These are phyloP conservation scores for Candida incommunis DNA, from an alignment of 805 yeast genomes.

Conservation along the genomic window DNA sequence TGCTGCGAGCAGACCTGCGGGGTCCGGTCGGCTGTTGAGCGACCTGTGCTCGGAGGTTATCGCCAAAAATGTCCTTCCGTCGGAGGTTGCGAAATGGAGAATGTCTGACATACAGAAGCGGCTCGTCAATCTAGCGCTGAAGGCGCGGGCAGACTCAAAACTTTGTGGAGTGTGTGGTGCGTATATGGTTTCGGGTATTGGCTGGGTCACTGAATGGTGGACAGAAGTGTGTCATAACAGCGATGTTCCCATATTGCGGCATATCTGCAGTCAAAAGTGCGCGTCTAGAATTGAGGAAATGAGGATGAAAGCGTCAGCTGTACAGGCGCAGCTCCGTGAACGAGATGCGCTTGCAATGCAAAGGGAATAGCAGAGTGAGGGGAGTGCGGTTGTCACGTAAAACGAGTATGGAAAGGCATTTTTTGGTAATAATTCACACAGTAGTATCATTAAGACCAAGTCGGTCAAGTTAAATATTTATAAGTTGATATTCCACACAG, in stretches of 20 bases:
- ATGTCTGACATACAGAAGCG: neutral
- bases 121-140: neutral
- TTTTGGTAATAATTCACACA: too few species aligned
- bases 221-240: neutral
- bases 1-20: neutral
- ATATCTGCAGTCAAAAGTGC: neutral
- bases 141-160: neutral
- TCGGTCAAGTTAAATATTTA: too few species aligned
- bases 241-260: neutral
- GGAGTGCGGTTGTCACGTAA: too few species aligned
- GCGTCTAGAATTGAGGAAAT: neutral
- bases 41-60: neutral
- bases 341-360: neutral
- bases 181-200: neutral
- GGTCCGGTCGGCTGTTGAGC: neutral
- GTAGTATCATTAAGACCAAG: too few species aligned
- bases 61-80: neutral
- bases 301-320: neutral
- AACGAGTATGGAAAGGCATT: too few species aligned
- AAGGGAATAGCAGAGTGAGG: too few species aligned
- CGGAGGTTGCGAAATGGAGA: neutral
- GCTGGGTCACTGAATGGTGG: conserved; percentile 1
- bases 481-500: too few species aligned
- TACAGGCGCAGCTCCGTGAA: neutral
- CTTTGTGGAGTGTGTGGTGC: neutral